A percentile compares a stretch with the other conserved stretches of the same genome.
These are phyloP conservation scores for Exophiala phaeomuriformis DNA, from an alignment of 2,329 filamentous ascomycete genomes.

Conservation along the genomic window DNA sequence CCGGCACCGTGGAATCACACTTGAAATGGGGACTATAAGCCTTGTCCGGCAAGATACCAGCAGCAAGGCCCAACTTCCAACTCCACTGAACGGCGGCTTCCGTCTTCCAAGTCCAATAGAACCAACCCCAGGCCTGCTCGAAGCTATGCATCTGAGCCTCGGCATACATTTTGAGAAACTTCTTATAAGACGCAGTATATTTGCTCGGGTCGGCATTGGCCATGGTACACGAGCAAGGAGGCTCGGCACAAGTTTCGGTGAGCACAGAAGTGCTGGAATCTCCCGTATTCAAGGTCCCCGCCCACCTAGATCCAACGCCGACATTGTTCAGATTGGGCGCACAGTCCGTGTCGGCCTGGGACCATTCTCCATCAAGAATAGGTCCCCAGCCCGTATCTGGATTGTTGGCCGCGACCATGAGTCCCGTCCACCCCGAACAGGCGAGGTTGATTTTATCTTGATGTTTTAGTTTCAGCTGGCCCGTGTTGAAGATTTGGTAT, in stretches of 20 bases:
- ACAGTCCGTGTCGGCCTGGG: conserved; percentile 95
- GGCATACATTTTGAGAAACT: conserved; percentile 81
- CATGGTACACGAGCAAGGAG: conserved; percentile 61
- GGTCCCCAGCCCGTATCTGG: conserved; percentile 64
- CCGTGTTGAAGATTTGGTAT: conserved; percentile 94
- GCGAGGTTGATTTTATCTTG: conserved; percentile 78
- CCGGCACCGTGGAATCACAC: conserved; percentile 47
- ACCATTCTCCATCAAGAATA: conserved; percentile 94
- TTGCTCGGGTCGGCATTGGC: conserved; percentile 66
- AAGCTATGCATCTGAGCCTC: conserved; percentile 95
- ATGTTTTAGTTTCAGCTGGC: conserved; percentile 76
- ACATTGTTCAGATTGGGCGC: conserved; percentile 82
- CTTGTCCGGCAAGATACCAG: conserved; percentile 70
- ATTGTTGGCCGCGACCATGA: conserved; percentile 66
- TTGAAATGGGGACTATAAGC: conserved; percentile 65
- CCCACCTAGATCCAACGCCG: conserved; percentile 80
- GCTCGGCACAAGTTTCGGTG: conserved; percentile 66
- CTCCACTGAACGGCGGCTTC: conserved; percentile 86
- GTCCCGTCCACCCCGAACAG: conserved; percentile 76
- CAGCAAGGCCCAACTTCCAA: conserved; percentile 69
- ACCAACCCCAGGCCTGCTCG: conserved; percentile 92
- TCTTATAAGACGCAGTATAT: conserved; percentile 70
- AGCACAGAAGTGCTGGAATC: conserved; percentile 56
- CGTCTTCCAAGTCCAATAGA: conserved; percentile 98
- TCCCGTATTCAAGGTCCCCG: conserved; percentile 67